Conservation (phyloP, 2,329 filamentous ascomycete species). For the Tolypocladium ophioglossoides region DNA sequence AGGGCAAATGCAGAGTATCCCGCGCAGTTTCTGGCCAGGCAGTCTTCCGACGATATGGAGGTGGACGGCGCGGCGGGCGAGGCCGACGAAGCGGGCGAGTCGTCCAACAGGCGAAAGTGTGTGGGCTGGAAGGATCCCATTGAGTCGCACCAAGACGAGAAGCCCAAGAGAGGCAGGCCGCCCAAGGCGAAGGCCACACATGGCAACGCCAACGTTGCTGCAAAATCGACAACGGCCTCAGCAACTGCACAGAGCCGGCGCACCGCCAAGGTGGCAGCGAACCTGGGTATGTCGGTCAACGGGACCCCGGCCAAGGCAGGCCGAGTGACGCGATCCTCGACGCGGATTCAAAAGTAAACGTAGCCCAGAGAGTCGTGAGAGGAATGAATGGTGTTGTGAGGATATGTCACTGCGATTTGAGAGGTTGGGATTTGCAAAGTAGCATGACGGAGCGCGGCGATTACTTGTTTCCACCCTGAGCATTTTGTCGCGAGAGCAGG, state of each 20-base stretch:
- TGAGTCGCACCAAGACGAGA: slow-evolving; percentile 14
- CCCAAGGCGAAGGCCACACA: slow-evolving; percentile 12
- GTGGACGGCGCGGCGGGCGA: slow-evolving; percentile 8
- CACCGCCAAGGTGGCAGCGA: slow-evolving; percentile 17
- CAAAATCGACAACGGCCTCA: slow-evolving; percentile 14
- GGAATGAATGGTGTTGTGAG: neutral
- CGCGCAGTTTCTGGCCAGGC: slow-evolving; percentile 20
- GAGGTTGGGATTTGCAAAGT: neutral
- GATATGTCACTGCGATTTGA: neutral
- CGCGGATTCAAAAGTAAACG: slow-evolving; percentile 12
- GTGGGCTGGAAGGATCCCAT: slow-evolving; percentile 25
- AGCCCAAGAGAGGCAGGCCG: slow-evolving; percentile 12
- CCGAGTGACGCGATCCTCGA: slow-evolving; percentile 18
- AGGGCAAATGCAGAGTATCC: slow-evolving; percentile 24
- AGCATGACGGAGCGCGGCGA: neutral
- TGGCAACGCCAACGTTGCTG: slow-evolving; percentile 15
- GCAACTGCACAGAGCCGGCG: slow-evolving; percentile 13
- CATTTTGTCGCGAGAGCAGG: neutral
- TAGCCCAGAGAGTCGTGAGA: too few species aligned
- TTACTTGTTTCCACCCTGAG: neutral
- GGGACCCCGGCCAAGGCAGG: slow-evolving; percentile 22
- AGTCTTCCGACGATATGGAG: neutral
- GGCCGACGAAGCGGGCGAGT: neutral
- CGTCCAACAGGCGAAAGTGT: slow-evolving; percentile 13
- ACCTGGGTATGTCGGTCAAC: slow-evolving; percentile 21